A percentile compares a stretch with the other conserved stretches of the same genome.
phyloP scores from a whole-genome alignment of 805 yeast species.

The Sporopachydermia lactativora region DNA sequence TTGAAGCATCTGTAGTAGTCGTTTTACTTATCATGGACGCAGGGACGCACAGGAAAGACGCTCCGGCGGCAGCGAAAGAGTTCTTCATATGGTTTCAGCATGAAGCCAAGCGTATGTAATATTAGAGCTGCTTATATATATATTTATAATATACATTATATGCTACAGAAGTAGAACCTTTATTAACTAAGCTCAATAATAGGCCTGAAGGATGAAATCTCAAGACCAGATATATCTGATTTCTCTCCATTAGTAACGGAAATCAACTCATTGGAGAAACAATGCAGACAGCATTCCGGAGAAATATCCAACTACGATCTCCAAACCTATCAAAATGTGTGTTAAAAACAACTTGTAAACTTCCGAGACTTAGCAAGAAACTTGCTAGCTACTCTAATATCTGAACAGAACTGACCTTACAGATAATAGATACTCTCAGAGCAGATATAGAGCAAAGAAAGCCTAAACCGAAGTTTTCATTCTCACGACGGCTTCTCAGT shows the following conservation, averaged over 20 bases:
- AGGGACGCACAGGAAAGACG: too few relatives aligned
- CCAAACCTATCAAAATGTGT: neutral
- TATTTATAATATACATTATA: too few relatives aligned
- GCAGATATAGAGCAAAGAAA: neutral
- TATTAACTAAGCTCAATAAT: too few relatives aligned
- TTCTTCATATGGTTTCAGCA: too few relatives aligned
- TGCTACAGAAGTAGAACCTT: too few relatives aligned
- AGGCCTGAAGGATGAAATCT: too few relatives aligned
- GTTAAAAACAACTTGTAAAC: neutral
- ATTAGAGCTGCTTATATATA: too few relatives aligned
- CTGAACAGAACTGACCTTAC: neutral
- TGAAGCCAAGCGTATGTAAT: too few relatives aligned
- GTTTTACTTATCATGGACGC: too few relatives aligned
- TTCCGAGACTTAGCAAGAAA: neutral
- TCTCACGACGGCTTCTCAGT: neutral
- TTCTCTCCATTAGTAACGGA: neutral
- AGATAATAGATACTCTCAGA: neutral
- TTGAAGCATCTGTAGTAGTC: too few relatives aligned
- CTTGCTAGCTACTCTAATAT: neutral
- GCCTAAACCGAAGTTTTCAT: neutral
- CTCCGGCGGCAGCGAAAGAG: too few relatives aligned
- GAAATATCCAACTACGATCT: neutral
- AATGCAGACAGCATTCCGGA: neutral
- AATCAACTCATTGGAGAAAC: neutral
- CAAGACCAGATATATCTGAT: too few relatives aligned